A percentile compares a stretch with the other conserved stretches of the same genome.
These are phyloP conservation scores for Metschnikowia matae DNA, from an alignment of 805 yeast species.

Conservation along the genomic window DNA sequence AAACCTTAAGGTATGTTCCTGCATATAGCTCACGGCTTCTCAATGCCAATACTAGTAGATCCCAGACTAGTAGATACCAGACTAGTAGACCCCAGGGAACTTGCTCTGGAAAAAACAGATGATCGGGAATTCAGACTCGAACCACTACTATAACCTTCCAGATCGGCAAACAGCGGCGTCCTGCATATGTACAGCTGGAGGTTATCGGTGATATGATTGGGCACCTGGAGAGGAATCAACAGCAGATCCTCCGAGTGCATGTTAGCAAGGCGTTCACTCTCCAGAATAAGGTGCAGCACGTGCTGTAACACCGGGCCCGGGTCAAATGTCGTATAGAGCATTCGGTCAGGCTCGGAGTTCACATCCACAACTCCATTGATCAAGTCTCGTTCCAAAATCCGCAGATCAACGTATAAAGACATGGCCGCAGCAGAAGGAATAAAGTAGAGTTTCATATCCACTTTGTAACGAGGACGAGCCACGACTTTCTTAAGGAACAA, in stretches of 20 bases:
- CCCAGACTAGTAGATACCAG: neutral
- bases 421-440: conserved; percentile 38
- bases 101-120: neutral
- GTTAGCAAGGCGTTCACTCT: conserved; percentile 5
- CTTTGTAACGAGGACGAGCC: conserved; percentile 60
- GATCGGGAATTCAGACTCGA: conserved; percentile 1
- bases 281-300: conserved; percentile 8
- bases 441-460: conserved; percentile 58
- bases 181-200: conserved; percentile 11
- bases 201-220: conserved; percentile 15
- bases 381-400: conserved; percentile 50
- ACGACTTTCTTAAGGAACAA: conserved; percentile 52
- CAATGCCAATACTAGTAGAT: neutral
- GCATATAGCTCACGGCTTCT: too few species aligned
- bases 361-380: conserved; percentile 46
- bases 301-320: conserved; percentile 10
- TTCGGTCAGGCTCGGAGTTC: conserved; percentile 15
- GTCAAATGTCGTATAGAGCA: conserved; percentile 16
- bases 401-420: conserved; percentile 44
- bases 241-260: conserved; percentile 1
- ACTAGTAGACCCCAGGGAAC: neutral
- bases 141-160: conserved; percentile 1
- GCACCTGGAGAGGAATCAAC: conserved; percentile 7
- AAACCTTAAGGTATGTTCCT: too few species aligned
- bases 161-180: conserved; percentile 1